These are phyloP conservation scores for Moesziomyces sp. DNA, from an alignment of 1,284 basidiomycete species.

Conservation along the genomic window DNA sequence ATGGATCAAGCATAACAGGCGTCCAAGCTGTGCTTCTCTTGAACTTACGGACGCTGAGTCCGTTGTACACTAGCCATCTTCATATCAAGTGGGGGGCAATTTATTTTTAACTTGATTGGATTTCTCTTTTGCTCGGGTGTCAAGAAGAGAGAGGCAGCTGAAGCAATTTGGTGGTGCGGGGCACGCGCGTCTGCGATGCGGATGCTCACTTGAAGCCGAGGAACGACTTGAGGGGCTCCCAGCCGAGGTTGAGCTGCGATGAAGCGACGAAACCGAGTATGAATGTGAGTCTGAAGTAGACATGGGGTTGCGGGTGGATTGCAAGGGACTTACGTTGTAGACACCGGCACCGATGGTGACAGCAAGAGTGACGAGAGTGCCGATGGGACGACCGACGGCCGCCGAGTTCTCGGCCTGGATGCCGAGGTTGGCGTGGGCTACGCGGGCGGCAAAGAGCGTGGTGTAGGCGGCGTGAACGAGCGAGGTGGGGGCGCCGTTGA, in stretches of 20 bases:
- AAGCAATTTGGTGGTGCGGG: too few species aligned
- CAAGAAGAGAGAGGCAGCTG: too few species aligned
- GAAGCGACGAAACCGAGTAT: neutral
- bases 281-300: neutral
- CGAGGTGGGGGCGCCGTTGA: constrained; percentile 67
- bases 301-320: too few species aligned
- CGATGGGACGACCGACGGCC: constrained; percentile 47
- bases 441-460: constrained; percentile 60
- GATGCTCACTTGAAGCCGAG: constrained; percentile 60
- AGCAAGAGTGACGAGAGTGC: constrained; percentile 49
- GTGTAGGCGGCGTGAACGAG: constrained; percentile 65
- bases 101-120: too few species aligned
- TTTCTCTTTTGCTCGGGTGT: too few species aligned
- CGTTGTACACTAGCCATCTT: too few species aligned
- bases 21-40: too few species aligned
- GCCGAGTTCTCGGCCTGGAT: constrained; percentile 32
- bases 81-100: too few species aligned
- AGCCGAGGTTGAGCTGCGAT: constrained; percentile 61
- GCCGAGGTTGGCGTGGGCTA: constrained; percentile 57
- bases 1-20: too few species aligned
- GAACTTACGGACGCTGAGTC: too few species aligned
- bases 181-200: too few species aligned
- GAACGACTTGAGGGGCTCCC: constrained; percentile 67
- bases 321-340: constrained; percentile 61
- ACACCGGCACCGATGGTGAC: constrained; percentile 58